These are phyloP conservation scores for Pythium periplocum DNA, from an alignment of 352 stramenopile species.

Conservation along the genomic window DNA sequence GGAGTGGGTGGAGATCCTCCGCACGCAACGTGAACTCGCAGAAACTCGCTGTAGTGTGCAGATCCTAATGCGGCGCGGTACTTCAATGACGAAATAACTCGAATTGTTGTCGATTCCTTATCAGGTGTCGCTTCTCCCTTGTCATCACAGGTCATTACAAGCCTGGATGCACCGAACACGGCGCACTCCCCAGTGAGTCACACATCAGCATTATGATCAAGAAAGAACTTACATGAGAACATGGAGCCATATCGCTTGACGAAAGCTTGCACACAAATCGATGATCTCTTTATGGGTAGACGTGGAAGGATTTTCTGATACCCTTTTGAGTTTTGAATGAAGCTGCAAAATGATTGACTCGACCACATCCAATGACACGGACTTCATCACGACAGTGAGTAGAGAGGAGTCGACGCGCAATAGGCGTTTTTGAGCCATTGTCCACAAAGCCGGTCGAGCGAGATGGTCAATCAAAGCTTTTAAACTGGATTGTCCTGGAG, in stretches of 20 bases:
- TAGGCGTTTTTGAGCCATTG: conserved; percentile 8
- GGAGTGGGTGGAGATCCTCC: no score
- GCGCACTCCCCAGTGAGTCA: no score
- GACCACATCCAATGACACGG: conserved; percentile 35
- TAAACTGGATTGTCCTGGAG: no score
- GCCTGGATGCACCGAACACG: no score
- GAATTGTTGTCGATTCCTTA: no score
- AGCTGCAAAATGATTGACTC: conserved; percentile 44
- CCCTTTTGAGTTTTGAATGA: conserved; percentile 30
- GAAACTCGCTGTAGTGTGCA: no score
- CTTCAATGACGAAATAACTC: no score
- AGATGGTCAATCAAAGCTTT: conserved; percentile 9
- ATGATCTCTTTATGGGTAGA: conserved; percentile 37
- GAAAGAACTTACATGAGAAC: conserved; percentile 35
- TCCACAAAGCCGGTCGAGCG: conserved; percentile 17
- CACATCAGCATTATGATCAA: no score
- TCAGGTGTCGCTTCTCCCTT: no score
- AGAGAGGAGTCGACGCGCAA: conserved; percentile 5
- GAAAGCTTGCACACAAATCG: conserved; percentile 50
- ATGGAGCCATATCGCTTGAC: conserved; percentile 57
- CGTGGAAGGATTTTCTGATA: conserved; percentile 41
- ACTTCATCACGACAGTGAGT: conserved; percentile 2
- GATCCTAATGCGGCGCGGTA: no score
- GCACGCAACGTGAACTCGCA: no score
- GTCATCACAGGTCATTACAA: no score